Conservation (phyloP, 2,329 filamentous ascomycete genomes). For the Neonectria sp. region DNA sequence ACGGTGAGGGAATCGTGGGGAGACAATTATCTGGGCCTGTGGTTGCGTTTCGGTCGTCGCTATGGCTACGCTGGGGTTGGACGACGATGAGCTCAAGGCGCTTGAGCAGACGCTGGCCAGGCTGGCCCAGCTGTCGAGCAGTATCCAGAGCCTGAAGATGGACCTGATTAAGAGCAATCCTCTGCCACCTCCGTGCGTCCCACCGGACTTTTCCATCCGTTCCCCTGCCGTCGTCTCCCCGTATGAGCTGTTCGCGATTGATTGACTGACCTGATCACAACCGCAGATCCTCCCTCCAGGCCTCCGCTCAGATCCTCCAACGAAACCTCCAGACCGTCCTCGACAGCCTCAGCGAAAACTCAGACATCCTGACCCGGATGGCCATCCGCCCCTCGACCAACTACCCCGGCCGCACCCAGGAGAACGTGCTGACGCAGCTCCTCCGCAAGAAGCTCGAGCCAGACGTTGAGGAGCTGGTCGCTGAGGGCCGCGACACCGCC, state of each 20-base stretch:
- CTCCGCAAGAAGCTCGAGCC: constrained; percentile 89
- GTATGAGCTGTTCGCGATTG: too few relatives aligned
- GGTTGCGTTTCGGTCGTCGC: constrained; percentile 10
- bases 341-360: constrained; percentile 75
- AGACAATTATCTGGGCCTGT: background rate
- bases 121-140: constrained; percentile 78
- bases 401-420: constrained; percentile 79
- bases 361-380: constrained; percentile 77
- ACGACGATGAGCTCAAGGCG: constrained; percentile 74
- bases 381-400: constrained; percentile 83
- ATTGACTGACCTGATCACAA: constrained; percentile 16
- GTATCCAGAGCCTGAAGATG: constrained; percentile 74
- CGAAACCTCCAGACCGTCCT: constrained; percentile 78
- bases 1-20: background rate
- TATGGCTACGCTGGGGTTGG: constrained; percentile 65
- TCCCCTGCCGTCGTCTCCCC: constrained; percentile 16
- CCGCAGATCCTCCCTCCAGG: constrained; percentile 77
- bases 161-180: constrained; percentile 75
- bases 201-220: background rate
- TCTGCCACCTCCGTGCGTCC: constrained; percentile 75
- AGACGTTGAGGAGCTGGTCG: constrained; percentile 80
- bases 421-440: constrained; percentile 76
- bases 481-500: constrained; percentile 70
- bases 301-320: constrained; percentile 79
- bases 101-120: constrained; percentile 80